phyloP scores from a whole-genome alignment of 345 rosid genomes.

The Barbarea vulgaris region DNA sequence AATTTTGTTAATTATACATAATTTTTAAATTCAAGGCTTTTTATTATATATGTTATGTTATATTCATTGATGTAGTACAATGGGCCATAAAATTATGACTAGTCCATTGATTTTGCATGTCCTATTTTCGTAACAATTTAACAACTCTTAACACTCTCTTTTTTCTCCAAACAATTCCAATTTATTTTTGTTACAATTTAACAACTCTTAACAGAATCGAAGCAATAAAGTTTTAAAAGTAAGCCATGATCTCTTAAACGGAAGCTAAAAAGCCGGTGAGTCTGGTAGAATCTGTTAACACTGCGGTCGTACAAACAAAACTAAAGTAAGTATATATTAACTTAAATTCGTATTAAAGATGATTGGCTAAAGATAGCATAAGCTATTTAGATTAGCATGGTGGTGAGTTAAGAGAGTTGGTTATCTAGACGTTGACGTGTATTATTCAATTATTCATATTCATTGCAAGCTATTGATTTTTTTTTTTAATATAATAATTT shows the following conservation, averaged over 20 bases:
- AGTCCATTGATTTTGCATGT: not conserved
- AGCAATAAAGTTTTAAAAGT: not conserved
- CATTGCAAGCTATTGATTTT: not conserved
- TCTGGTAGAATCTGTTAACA: not conserved
- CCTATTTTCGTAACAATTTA: not conserved
- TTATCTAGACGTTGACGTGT: conserved; percentile 22
- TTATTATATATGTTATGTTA: not conserved
- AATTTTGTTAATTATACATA: not conserved
- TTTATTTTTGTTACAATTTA: not conserved
- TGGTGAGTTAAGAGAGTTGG: conserved; percentile 18
- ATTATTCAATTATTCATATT: conserved; percentile 18
- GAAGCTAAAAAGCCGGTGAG: not conserved
- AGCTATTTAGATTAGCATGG: not conserved
- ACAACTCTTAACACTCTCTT: not conserved
- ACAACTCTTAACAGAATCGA: conserved; percentile 3
- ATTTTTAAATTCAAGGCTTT: not conserved
- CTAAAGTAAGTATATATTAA: not conserved
- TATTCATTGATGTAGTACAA: conserved; percentile 1
- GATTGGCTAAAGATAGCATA: conserved; percentile 3
- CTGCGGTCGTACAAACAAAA: not conserved
- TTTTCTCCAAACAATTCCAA: not conserved
- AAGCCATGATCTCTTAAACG: conserved; percentile 5
- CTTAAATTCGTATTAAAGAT: not conserved
- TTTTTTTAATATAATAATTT: not conserved
- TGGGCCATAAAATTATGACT: conserved; percentile 18